Evolutionary conservation across 805 yeast species (phyloP), one percentile per base, ranked within the genome.

Genomic region (Metschnikowia orientalis): DNA sequence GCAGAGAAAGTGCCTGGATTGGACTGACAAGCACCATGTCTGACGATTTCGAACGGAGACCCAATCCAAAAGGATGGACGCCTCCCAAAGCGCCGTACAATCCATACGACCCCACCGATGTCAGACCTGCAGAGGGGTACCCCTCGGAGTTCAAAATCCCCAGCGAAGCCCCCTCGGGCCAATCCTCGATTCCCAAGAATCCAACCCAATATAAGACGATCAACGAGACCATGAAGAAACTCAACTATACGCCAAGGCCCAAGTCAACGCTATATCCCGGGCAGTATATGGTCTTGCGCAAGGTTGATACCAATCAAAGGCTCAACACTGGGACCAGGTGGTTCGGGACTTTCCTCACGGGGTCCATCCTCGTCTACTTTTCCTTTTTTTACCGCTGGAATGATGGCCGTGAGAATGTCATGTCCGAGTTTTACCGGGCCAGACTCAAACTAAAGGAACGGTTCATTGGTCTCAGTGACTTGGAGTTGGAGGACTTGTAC

Each of bases 1-100:
- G n/a, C n/a, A n/a, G n/a, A n/a, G n/a, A n/a, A n/a, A n/a, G n/a
- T n/a, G n/a, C n/a, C n/a, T n/a, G n/a, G n/a, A n/a, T n/a, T n/a
- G n/a, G n/a, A n/a, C n/a, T n/a, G n/a, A n/a, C n/a, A n/a, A n/a
- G n/a, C n/a, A n/a, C n/a, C 15, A 39, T 39, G 42, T 29, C 42
- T 18, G 48, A 43, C 41, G 60, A 69, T 13, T 41, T 71, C 28
- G 74, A 76, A 27, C 69, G 88, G 61, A 63, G 85, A 35, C 81
- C 89, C 3, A 78, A 82, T 47, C 89, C 92, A 2, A 71, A 73
- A 5, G 88, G 87, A 0, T 82, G 92, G 92, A 71, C 71, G 0
- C 84, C 78, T 2, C 95, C 95, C 7, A 75, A 70, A 41, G 90
- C 89, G 1, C 92, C 92, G 1, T 86, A 83, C 53, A 85, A 85